Conservation (phyloP, 345 rosid genomes). For the sweet orange (Citrus sinensis) region DNA sequence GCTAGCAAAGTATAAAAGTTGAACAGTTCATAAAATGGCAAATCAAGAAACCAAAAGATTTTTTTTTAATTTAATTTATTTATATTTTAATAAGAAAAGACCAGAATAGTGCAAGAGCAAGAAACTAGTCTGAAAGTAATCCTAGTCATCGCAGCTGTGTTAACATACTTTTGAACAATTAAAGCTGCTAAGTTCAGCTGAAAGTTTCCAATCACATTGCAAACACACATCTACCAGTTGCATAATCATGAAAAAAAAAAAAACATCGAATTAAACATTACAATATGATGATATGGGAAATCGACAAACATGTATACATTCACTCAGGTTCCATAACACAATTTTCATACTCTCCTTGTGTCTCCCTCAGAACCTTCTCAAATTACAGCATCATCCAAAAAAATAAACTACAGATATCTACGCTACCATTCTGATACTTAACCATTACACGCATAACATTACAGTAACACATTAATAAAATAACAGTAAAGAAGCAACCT, state of each 20-base stretch:
- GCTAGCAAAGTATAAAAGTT: no score
- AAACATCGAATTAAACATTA: not conserved
- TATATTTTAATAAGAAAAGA: no score
- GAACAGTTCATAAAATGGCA: not conserved
- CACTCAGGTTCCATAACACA: not conserved
- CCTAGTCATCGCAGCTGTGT: not conserved
- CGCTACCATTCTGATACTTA: not conserved
- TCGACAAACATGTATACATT: not conserved
- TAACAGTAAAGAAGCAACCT: slow-evolving; percentile 15
- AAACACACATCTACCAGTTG: not conserved
- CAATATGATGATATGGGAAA: not conserved
- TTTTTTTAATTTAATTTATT: no score
- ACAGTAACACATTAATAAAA: not conserved
- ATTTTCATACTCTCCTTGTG: not conserved
- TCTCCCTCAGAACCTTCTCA: not conserved
- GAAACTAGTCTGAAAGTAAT: not conserved
- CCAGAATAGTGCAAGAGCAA: not conserved
- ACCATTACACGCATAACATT: not conserved
- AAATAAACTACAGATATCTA: not conserved
- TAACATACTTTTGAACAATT: not conserved
- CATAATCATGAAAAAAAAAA: not conserved
- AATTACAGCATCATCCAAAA: not conserved
- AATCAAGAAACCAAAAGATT: not conserved
- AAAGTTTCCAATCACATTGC: not conserved
- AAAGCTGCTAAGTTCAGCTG: not conserved